Base-by-base conservation (phyloP, 2,329 filamentous ascomycete species). In the Fusarium chlamydosporum region DNA sequence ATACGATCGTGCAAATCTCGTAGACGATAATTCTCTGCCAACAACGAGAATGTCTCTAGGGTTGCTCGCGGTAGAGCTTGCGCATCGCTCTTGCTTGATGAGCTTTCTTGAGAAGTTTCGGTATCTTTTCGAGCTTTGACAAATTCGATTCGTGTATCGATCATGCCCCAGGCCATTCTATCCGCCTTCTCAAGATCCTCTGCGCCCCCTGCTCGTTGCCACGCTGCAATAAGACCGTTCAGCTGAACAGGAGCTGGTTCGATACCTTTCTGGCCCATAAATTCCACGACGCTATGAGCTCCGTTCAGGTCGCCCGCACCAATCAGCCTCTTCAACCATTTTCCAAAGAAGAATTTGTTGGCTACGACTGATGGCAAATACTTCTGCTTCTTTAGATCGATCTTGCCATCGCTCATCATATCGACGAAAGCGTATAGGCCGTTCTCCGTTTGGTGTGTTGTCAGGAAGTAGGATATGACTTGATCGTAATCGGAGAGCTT, bases 241-340 rank as follows among this genome's bases (percentile, higher is more conserved):
- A 96, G 83, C 69, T 96, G 92, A 52, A 91, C 90, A 3, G 92
- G 83, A 40, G 92, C 88, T 4, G 92, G 89, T 59, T 84, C 83
- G 34, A 94, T 86, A 2, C 89, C 88, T 72, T 86, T 88, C 53
- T 86, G 83, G 71, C 89, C 88, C 91, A 96, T 95, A 67, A 94
- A 84, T 15, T 91, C 86, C 29, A 96, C 82, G 10, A 96, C 92
- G 62, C 88, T 87, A 53, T 87, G 84, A 4, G 93, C 92, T 3
- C 90, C 91, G 58, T 91, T 86, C 15, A 92, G 80, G 68, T 93
- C 87, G 3, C 89, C 89, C 60, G 89, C 87, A 16, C 90, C 90
- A 57, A 96, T 91, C 10, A 96, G 86, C 50, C 91, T 89, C 78
- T 95, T 95, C 74, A 97, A 85, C 94, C 94, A 97, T 73, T 93